Base-by-base conservation (phyloP, 2,329 filamentous ascomycete species). In the Fusarium aywerte region DNA sequence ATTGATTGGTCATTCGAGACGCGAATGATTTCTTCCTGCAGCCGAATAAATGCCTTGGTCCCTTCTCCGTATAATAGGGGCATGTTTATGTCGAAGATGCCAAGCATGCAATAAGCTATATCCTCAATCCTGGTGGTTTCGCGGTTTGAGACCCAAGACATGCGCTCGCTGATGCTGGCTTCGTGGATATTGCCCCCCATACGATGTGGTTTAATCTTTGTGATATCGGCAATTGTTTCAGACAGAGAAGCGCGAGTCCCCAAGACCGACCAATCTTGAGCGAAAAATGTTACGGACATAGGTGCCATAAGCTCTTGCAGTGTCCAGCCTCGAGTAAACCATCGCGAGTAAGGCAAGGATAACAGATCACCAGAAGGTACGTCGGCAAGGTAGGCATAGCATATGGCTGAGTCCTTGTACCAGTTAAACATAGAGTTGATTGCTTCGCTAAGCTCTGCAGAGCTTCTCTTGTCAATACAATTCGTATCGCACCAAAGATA, bases 361-460 rank as follows among this genome's bases (percentile, higher is more conserved):
- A 7, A 3, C 4, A 23, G 2, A 2, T 25, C 16, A 0, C 8
- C 16, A 2, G 3, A 15, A 2, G 9, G 2, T 2, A 35, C 44
- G 0, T 48, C 44, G 7, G 44, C 5, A 18, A 48, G 29, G 4
- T 33, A 7, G 3, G 27, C 38, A 13, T 52, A 52, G 4, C 49
- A 44, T 7, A 44, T 4, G 2, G 20, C 8, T 0, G 49, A 43
- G 2, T 20, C 18, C 2, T 25, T 20, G 12, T 52, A 52, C 49
- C 38, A 52, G 5, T 16, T 32, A 12, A 52, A 52, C 49, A 52
- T 52, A 0, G 49, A 52, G 8, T 52, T 52, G 38, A 52, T 44
- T 0, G 49, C 49, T 4, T 52, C 49, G 1, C 38, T 44, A 1
- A 52, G 38, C 3, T 52, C 49, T 9, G 49, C 7, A 1, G 36